These are phyloP conservation scores for Nemophila menziesii DNA, from an alignment of 257 asterid genomes.

Conservation along the genomic window DNA sequence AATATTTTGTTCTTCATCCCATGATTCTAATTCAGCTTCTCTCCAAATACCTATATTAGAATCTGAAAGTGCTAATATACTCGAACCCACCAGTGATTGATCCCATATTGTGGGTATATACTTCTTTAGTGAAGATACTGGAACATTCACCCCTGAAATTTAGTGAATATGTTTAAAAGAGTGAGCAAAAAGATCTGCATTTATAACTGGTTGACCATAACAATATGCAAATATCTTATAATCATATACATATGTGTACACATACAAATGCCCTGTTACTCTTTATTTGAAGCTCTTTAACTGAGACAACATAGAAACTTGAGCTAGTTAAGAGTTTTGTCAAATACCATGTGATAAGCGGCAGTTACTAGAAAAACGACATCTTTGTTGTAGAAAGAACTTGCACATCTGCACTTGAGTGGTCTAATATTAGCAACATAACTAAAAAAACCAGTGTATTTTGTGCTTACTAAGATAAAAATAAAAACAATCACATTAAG, in stretches of 20 bases:
- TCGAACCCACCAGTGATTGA: constrained; percentile 70
- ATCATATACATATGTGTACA: too few relatives aligned
- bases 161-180: too few relatives aligned
- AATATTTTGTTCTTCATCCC: constrained; percentile 54
- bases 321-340: too few relatives aligned
- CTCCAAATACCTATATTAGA: constrained; percentile 55
- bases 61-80: constrained; percentile 66
- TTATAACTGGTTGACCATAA: too few relatives aligned
- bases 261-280: too few relatives aligned
- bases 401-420: constrained; percentile 99
- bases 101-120: constrained; percentile 63
- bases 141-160: constrained; percentile 63
- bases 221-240: too few relatives aligned
- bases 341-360: constrained; percentile 99
- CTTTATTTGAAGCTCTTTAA: too few relatives aligned
- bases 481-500: constrained; percentile 11
- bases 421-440: constrained; percentile 64
- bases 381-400: constrained; percentile 97
- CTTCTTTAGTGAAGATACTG: constrained; percentile 54
- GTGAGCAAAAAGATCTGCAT: too few relatives aligned
- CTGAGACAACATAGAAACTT: too few relatives aligned
- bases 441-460: constrained; percentile 28
- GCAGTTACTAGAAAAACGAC: constrained; percentile 99
- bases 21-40: constrained; percentile 78
- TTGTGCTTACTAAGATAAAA: constrained; percentile 11